Base-by-base conservation (phyloP, 2,329 filamentous ascomycete species). In the Colletotrichum truncatum region DNA sequence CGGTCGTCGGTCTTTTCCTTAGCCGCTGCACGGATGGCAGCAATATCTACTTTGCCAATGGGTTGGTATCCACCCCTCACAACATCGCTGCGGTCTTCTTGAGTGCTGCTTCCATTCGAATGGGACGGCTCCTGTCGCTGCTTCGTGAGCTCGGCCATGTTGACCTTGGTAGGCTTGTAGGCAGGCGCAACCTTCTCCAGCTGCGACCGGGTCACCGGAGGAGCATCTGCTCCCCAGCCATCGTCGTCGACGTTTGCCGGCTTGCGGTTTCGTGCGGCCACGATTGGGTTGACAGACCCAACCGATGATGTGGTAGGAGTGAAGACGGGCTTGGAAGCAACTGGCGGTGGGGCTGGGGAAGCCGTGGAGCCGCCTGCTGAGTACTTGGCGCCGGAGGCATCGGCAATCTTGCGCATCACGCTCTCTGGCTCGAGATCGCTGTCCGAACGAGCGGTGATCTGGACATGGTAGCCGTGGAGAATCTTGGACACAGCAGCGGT, bases 1-100 rank as follows among this genome's bases (percentile, higher is more conserved):
- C 94, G 86, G 70, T 97, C 92, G 73, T 98, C 93, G 46, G 85
- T 85, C 78, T 76, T 84, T 72, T 83, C 90, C 82, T 84, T 90
- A 74, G 80, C 94, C 82, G 86, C 93, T 76, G 84, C 90, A 68
- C 96, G 89, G 70, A 99, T 91, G 36, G 93, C 94, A 23, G 91
- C 92, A 79, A 99, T 98, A 74, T 99, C 94, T n/a, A 99, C 92
- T 81, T 98, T 98, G 61, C 96, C 96, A 71, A 99, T 83, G 18
- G 96, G 96, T 76, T 98, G 93, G 78, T 99, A 99, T 14, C 87
- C 91, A 45, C 96, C 96, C 73, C 82, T 92, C 54, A 98, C 89
- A 18, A 98, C 87, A 74, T 94, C 91, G 23, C 73, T 69, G 34
- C 78, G 70, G 32, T 79, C 76, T 49, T 87, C 83, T 57, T 85